These are phyloP conservation scores for Trichoderma cornu-damae DNA, from an alignment of 2,329 filamentous ascomycete species.

Conservation along the genomic window DNA sequence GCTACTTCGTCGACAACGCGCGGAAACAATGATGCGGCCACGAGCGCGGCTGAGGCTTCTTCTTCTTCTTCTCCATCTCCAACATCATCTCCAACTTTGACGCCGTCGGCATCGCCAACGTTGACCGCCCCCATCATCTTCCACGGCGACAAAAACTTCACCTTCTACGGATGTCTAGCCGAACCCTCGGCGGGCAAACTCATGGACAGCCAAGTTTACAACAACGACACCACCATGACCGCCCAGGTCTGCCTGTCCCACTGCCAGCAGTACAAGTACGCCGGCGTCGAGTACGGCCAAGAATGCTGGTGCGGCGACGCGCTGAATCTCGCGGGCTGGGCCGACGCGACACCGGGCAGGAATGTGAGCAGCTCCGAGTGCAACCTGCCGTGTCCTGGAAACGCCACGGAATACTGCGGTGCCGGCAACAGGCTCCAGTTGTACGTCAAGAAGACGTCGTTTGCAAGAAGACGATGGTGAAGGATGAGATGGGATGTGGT, in stretches of 20 bases:
- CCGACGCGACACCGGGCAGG: slow-evolving; percentile 24
- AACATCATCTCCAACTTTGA: slow-evolving; percentile 6
- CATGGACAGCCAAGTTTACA: slow-evolving; percentile 29
- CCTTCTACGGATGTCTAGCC: slow-evolving; percentile 34
- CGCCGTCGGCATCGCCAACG: slow-evolving; percentile 22
- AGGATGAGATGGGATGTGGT: not conserved
- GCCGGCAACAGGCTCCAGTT: slow-evolving; percentile 30
- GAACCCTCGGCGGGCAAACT: slow-evolving; percentile 34
- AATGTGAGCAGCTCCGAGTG: slow-evolving; percentile 32
- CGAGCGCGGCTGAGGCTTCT: too few species aligned
- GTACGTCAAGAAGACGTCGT: slow-evolving; percentile 23
- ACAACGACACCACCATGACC: slow-evolving; percentile 31
- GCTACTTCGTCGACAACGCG: slow-evolving; percentile 1
- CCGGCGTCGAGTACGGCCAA: slow-evolving; percentile 35
- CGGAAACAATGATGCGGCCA: not conserved
- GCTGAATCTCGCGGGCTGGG: slow-evolving; percentile 28
- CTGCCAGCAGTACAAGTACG: slow-evolving; percentile 33
- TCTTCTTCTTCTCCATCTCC: too few species aligned
- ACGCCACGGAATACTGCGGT: slow-evolving; percentile 31
- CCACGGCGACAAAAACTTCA: slow-evolving; percentile 35
- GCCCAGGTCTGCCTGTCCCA: slow-evolving; percentile 31
- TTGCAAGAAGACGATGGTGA: not conserved
- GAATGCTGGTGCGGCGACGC: slow-evolving; percentile 38
- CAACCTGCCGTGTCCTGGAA: slow-evolving; percentile 33
- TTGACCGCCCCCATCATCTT: slow-evolving; percentile 29